These are phyloP conservation scores for Daucus carota DNA, from an alignment of 129 eudicot genomes.

Conservation along the genomic window DH1_v3.0 NC_030386.2:30587501-30588000, in stretches of 20 bases:
- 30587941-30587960: neutral
- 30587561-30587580: conserved; percentile 78
- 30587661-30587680: conserved; percentile 71
- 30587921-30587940: neutral
- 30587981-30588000: neutral
- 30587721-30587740: conserved; percentile 87
- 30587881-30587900: neutral
- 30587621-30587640: conserved; percentile 66
- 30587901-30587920: neutral
- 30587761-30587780: neutral
- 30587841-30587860: neutral
- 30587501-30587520: conserved; percentile 86
- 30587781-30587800: neutral
- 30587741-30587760: conserved; percentile 45
- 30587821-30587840: neutral
- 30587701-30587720: conserved; percentile 61
- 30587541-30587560: conserved; percentile 64
- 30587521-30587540: conserved; percentile 67
- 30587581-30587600: conserved; percentile 71
- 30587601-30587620: conserved; percentile 68
- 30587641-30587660: conserved; percentile 79
- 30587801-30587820: neutral
- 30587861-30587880: neutral
- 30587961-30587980: neutral
- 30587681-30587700: conserved; percentile 68